Base-by-base conservation (phyloP, 1,284 basidiomycete species). In the Quambalaria eucalypti region DNA sequence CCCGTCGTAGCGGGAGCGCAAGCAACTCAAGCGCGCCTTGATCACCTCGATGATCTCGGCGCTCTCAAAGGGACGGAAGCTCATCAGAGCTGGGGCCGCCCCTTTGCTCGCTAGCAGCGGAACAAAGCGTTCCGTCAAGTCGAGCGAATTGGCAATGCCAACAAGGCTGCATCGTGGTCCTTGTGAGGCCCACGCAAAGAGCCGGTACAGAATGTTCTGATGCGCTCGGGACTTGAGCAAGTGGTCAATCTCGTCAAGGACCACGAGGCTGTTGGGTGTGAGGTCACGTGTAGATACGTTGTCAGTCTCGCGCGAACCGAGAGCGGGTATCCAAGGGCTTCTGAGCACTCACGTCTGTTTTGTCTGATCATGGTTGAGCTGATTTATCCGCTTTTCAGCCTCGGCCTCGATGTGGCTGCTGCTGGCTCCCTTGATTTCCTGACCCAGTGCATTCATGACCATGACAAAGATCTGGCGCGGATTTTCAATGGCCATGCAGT, bases 241-340 rank as follows among this genome's bases (percentile, higher is more conserved):
- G 50, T 77, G 76, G 56, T 78, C 78, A 58, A 78, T 76, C 62
- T 79, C 78, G 60, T 79, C 78, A 38, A 79, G 71, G 7, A 79
- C 69, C 36, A 79, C 68, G 30, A 56, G 36, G 1, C 42, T 58
- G 26, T 59, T 54, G 7, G 56, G 42, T n/a, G 55, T 59, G 23
- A 56, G 8, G 40, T 7, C 40, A n/a, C 4, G 33, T n/a, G n/a
- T n/a, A n/a, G n/a, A n/a, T n/a, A n/a, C n/a, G 3, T 19, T 8
- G 12, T 30, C 16, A 49, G 14, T 12, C n/a, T 49, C 33, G 31
- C n/a, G n/a, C n/a, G n/a, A n/a, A n/a, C n/a, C n/a, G n/a, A n/a
- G n/a, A n/a, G n/a, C n/a, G n/a, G n/a, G n/a, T n/a, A n/a, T n/a
- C n/a, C n/a, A n/a, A n/a, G n/a, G n/a, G n/a, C n/a, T n/a, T n/a